Percentiles rank a stretch among this genome's conserved stretches.
Conservation (phyloP, 495 filamentous ascomycete genomes). For the Letharia lupina region DNA sequence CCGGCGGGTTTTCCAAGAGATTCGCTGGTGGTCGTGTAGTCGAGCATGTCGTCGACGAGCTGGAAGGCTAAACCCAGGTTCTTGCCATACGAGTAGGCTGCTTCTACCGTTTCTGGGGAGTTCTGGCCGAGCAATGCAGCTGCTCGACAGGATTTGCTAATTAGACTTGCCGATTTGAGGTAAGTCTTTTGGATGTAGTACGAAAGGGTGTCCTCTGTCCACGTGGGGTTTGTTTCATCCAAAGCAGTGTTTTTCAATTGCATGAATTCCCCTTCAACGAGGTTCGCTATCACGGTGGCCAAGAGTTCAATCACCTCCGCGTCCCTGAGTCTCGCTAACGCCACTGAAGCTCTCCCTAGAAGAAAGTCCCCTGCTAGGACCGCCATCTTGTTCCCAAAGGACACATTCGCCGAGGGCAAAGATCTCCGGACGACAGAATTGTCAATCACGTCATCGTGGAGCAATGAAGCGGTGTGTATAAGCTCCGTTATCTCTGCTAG, state of each 20-base stretch:
- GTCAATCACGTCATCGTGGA: slow-evolving; percentile 98
- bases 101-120: slow-evolving; percentile 71
- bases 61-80: slow-evolving; percentile 94
- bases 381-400: slow-evolving; percentile 98
- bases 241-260: slow-evolving; percentile 91
- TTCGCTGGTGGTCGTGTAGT: slow-evolving; percentile 77
- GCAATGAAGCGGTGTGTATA: slow-evolving; percentile 90
- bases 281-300: slow-evolving; percentile 91
- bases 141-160: slow-evolving; percentile 90
- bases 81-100: slow-evolving; percentile 83
- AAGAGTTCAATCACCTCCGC: slow-evolving; percentile 91
- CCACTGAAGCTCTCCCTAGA: slow-evolving; percentile 85
- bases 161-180: slow-evolving; percentile 88
- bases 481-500: slow-evolving; percentile 95
- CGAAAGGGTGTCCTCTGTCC: slow-evolving; percentile 74
- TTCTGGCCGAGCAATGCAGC: slow-evolving; percentile 76
- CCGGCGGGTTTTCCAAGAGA: slow-evolving; percentile 93
- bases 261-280: slow-evolving; percentile 99
- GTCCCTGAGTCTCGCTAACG: slow-evolving; percentile 79
- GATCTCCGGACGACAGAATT: slow-evolving; percentile 76
- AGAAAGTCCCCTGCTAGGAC: slow-evolving; percentile 94
- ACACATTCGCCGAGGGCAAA: slow-evolving; percentile 77
- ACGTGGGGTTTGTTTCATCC: slow-evolving; percentile 73
- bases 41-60: slow-evolving; percentile 96
- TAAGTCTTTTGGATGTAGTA: slow-evolving; percentile 99